Percentiles rank a stretch among this genome's conserved stretches.
Evolutionary conservation across 2,329 filamentous ascomycete genomes (phyloP).

Genomic region (Aquanectria penicillioides): DNA sequence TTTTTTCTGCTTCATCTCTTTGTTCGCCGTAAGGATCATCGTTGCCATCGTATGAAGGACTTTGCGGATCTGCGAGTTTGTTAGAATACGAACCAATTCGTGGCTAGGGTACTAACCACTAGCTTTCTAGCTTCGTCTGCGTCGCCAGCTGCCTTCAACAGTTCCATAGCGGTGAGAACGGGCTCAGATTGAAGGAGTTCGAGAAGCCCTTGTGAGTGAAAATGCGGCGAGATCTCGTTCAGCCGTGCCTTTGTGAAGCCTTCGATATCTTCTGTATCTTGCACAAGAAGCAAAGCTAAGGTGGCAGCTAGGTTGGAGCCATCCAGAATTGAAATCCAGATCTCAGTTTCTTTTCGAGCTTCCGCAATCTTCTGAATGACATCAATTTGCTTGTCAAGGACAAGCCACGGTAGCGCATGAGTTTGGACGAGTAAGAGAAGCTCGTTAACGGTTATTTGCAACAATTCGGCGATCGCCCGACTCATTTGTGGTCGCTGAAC

Average conservation of each 20-base stretch:
- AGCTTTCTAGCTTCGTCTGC: constrained; percentile 65
- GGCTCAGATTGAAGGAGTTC: constrained; percentile 80
- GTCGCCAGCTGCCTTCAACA: constrained; percentile 83
- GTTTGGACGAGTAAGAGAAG: constrained; percentile 81
- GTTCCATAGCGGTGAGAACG: constrained; percentile 79
- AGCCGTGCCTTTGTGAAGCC: constrained; percentile 75
- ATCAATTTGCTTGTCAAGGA: constrained; percentile 80
- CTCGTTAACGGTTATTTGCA: constrained; percentile 78
- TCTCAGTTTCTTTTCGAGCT: constrained; percentile 76
- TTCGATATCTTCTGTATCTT: constrained; percentile 68
- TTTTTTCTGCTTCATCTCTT: constrained; percentile 59
- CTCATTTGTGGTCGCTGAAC: constrained; percentile 83
- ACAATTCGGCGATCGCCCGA: constrained; percentile 80
- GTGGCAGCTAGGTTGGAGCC: constrained; percentile 66
- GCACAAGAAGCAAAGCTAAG: constrained; percentile 67
- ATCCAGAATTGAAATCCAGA: constrained; percentile 65
- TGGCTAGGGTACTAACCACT: constrained; percentile 59
- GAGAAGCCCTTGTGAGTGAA: constrained; percentile 72
- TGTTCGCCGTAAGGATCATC: constrained; percentile 52
- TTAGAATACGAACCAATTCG: constrained; percentile 42
- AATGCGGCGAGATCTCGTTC: constrained; percentile 73
- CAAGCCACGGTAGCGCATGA: constrained; percentile 86
- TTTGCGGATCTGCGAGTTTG: constrained; percentile 53
- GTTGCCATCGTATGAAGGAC: constrained; percentile 59
- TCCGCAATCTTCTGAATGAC: constrained; percentile 84